Evolutionary conservation across 129 eudicot species (phyloP).

Genomic region (Flaveria sonorensis): DNA sequence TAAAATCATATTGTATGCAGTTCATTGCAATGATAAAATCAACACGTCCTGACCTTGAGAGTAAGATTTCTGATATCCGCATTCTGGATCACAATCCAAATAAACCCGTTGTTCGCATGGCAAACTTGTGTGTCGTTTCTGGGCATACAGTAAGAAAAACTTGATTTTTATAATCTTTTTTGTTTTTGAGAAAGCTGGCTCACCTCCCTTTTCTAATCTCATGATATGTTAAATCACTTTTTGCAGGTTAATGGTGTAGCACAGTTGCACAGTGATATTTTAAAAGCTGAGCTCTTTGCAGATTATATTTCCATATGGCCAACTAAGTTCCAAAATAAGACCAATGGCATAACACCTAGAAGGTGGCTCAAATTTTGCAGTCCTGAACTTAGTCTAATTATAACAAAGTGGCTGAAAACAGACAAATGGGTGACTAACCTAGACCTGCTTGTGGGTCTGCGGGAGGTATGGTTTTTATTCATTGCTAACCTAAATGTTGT

Average conservation of each 20-base stretch:
- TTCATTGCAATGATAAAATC: conserved; percentile 71
- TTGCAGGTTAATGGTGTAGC: conserved; percentile 98
- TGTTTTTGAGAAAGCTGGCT: neutral
- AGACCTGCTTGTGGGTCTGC: conserved; percentile 81
- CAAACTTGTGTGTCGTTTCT: conserved; percentile 97
- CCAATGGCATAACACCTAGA: conserved; percentile 99
- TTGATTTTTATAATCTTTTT: neutral
- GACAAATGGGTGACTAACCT: conserved; percentile 97
- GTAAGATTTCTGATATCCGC: conserved; percentile 67
- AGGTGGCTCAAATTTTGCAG: conserved; percentile 97
- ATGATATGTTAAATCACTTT: conserved; percentile 19
- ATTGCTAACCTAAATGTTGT: neutral
- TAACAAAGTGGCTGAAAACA: conserved; percentile 97
- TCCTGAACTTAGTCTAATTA: conserved; percentile 89
- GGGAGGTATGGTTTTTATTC: conserved; percentile 55
- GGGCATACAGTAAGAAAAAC: conserved; percentile 73
- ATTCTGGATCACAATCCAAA: conserved; percentile 83
- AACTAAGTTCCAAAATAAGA: conserved; percentile 91
- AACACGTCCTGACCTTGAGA: conserved; percentile 80
- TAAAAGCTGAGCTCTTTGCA: conserved; percentile 78
- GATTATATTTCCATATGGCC: conserved; percentile 98
- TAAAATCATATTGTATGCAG: conserved; percentile 41
- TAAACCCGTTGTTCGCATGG: conserved; percentile 98
- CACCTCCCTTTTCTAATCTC: neutral
- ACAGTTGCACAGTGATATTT: conserved; percentile 95